Evolutionary conservation across 192 early-diverging fungal genomes (phyloP).

Genomic region (Coemansia sp.): DNA sequence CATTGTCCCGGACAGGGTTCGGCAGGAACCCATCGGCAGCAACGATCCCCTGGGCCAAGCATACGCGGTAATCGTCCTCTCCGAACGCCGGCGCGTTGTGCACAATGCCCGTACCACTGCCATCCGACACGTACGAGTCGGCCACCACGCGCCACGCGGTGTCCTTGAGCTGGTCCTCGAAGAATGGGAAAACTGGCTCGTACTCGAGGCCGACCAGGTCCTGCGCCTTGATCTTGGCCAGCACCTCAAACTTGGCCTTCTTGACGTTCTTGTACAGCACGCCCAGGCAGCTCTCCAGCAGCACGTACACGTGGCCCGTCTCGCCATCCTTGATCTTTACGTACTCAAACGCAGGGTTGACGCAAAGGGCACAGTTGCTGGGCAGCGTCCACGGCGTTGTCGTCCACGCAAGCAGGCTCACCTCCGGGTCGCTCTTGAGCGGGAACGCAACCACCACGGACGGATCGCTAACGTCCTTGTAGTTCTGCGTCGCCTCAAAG

Average conservation of each 20-base stretch:
- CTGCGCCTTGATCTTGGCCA: conserved; percentile 69
- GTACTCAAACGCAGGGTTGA: conserved; percentile 91
- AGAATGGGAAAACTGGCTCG: conserved; percentile 89
- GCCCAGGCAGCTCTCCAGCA: conserved; percentile 78
- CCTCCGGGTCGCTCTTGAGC: conserved; percentile 70
- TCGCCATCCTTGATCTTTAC: conserved; percentile 88
- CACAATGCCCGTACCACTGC: conserved; percentile 95
- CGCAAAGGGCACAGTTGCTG: conserved; percentile 88
- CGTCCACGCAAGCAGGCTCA: conserved; percentile 90
- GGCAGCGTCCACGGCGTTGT: conserved; percentile 99
- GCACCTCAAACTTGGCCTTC: conserved; percentile 87
- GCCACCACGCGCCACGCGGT: conserved; percentile 79
- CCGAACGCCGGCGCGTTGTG: conserved; percentile 97
- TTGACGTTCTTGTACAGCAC: conserved; percentile 91
- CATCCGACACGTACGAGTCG: conserved; percentile 90
- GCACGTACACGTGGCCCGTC: conserved; percentile 77
- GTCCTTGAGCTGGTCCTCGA: conserved; percentile 60
- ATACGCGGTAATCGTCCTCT: conserved; percentile 98
- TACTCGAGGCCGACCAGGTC: conserved; percentile 85
- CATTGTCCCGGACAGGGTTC: conserved; percentile 84
- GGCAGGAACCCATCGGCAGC: conserved; percentile 77
- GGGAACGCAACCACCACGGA: conserved; percentile 93
- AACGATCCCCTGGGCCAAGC: conserved; percentile 72
- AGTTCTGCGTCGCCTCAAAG: conserved; percentile 95
- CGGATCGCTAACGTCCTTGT: conserved; percentile 96